Evolutionary conservation across 345 rosid genomes (phyloP), one percentile per base, ranked within the genome.

Genomic region (Mallotus nudiflorus): DNA sequence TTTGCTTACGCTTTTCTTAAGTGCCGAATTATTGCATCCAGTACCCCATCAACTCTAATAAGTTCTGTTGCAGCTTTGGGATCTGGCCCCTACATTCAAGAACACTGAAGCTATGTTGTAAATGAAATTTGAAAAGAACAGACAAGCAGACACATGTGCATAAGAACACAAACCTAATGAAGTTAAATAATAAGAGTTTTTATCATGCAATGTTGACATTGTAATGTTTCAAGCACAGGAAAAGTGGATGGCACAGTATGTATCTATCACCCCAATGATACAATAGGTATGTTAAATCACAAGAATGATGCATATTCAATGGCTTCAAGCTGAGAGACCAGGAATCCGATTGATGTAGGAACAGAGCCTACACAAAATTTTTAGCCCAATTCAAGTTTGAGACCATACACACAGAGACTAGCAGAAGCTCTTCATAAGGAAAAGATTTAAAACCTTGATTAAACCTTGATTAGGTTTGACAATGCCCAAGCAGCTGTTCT

Each of bases 401-500:
- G 11, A 24, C n/a, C 20, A 61, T 2, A 19, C 65, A 64, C 14
- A 12, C 1, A 49, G 13, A 70, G 20, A 56, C 19, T 75, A 14
- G 12, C 3, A 35, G 10, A 58, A 66, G 39, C 19, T 11, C 25
- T 40, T 67, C 64, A 50, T 37, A 10, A 55, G 22, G 62, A 57
- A 66, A 75, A 65, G 16, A 45, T 67, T 75, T 39, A 60, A 82
- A 71, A 95, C 99, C 96, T 92, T n/a, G n/a, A n/a, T n/a, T n/a
- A n/a, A n/a, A n/a, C n/a, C n/a, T n/a, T 92, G 73, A 95, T 92
- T 72, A 95, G 77, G 78, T 95, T 92, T 60, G 99, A 95, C 84
- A 95, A 80, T 39, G 98, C 98, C 99, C 96, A 92, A 42, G 99
- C 99, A 78, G 91, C 97, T 73, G 97, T 92, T 81, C 94, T 87